phyloP scores from a whole-genome alignment of 2,329 filamentous ascomycete genomes.

The Achaetomium macrosporum region DNA sequence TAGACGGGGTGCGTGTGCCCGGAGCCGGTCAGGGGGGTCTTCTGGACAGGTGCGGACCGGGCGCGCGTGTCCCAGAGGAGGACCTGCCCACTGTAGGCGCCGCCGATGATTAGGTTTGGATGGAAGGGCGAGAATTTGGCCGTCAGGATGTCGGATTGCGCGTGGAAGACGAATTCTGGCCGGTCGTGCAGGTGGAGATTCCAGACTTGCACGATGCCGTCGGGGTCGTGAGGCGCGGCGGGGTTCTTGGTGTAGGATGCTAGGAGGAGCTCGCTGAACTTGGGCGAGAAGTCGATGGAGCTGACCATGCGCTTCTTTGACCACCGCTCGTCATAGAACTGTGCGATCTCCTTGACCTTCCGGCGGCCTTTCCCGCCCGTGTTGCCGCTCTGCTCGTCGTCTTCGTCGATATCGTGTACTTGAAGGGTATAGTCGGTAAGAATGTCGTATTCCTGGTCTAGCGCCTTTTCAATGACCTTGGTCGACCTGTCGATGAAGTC shows the following conservation, averaged over 20 bases:
- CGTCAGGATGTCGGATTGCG: conserved; percentile 89
- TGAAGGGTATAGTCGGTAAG: conserved; percentile 88
- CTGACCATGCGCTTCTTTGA: conserved; percentile 97
- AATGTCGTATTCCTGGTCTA: conserved; percentile 95
- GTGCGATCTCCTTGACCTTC: conserved; percentile 77
- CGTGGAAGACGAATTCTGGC: conserved; percentile 94
- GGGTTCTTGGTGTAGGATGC: conserved; percentile 98
- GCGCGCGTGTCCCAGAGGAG: conserved; percentile 94
- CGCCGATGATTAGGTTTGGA: conserved; percentile 90
- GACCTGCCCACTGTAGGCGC: conserved; percentile 94
- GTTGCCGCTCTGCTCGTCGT: conserved; percentile 71
- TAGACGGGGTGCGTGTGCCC: conserved; percentile 97
- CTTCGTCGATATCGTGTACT: conserved; percentile 68
- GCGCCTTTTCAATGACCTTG: conserved; percentile 91
- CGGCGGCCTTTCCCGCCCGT: conserved; percentile 65
- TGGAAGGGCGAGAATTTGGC: conserved; percentile 99
- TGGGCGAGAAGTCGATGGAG: conserved; percentile 89
- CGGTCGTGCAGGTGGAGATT: conserved; percentile 91
- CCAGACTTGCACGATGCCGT: conserved; percentile 94
- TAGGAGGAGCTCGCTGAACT: conserved; percentile 87
- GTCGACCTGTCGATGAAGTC: conserved; percentile 94
- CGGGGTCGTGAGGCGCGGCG: conserved; percentile 85
- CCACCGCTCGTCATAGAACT: conserved; percentile 94
- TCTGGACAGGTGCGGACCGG: conserved; percentile 83
- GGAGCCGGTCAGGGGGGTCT: conserved; percentile 89